Base-by-base conservation (phyloP, 129 eudicot genomes). In the Solidago caesia region DNA sequence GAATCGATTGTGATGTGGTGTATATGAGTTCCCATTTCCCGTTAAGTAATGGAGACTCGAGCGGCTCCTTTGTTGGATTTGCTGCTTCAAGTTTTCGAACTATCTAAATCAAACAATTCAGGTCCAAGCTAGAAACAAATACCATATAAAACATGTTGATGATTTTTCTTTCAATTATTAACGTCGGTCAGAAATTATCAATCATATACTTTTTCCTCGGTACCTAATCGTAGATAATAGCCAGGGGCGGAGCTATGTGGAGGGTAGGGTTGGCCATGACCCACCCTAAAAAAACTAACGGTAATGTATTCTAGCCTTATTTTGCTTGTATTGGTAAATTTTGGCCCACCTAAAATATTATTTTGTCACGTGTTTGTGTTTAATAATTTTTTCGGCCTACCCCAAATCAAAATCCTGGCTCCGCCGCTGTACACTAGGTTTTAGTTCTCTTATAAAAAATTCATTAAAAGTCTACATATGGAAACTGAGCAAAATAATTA, bases 391-490 rank as follows among this genome's bases (percentile, higher is more conserved):
- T 21, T 21, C 21, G 21, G 21, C 21, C 21, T 21, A 21, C 0
- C 21, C 21, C 21, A 0, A 21, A 21, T 0, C 21, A 21, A 21
- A 21, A 21, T 21, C 21, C 0, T 21, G 21, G 21, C 21, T 21
- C 21, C 21, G 21, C 21, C 21, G 21, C 21, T 21, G 21, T 70
- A 87, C 96, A 25, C 91, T 97, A 42, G 85, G 91, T 80, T 88
- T 90, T 67, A 93, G 82, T 81, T 93, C 98, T 85, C 98, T 86
- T 81, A 85, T 86, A 72, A 93, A 93, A 74, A 93, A 90, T 14
- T 93, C 98, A 57, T 93, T 93, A 71, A 90, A 93, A 43, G 98
- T 93, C 98, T 93, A 96, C 95, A 83, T 29, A 64, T 10, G 13
- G 43, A 44, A 64, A 43, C 11, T 58, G 25, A 59, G 0, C 1